These are phyloP conservation scores for Talaromyces sp. DNA, from an alignment of 2,329 filamentous ascomycete genomes.

Conservation along the genomic window DNA sequence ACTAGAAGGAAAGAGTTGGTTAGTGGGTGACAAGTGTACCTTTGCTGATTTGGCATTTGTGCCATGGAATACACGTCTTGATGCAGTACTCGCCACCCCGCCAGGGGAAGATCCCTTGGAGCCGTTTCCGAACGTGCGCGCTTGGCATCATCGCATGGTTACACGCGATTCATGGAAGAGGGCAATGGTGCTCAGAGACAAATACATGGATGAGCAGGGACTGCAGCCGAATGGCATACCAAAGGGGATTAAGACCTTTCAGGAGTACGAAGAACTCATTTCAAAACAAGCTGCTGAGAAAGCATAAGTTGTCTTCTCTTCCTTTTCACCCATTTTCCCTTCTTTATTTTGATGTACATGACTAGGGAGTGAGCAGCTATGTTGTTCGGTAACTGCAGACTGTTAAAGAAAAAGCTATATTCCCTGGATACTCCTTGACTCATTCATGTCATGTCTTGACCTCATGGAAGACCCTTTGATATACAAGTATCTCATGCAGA, in stretches of 20 bases:
- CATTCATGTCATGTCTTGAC: neutral
- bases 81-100: neutral
- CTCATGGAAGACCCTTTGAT: neutral
- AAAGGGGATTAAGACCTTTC: slow-evolving; percentile 25
- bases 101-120: slow-evolving; percentile 3
- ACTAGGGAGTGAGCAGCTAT: neutral
- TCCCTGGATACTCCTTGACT: neutral
- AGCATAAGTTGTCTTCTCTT: neutral
- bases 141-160: slow-evolving; percentile 36
- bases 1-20: neutral
- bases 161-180: slow-evolving; percentile 30
- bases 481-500: neutral
- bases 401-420: no score
- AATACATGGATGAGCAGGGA: slow-evolving; percentile 36
- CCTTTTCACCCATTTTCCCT: neutral
- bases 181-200: slow-evolving; percentile 27
- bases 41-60: neutral
- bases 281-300: neutral
- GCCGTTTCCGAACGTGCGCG: slow-evolving; percentile 20
- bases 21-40: neutral
- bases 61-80: neutral
- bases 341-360: neutral
- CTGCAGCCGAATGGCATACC: slow-evolving; percentile 34
- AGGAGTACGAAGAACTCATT: neutral
- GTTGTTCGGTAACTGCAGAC: neutral